Base-by-base conservation (phyloP, 164 flowering plant genomes). In the Piper longum region DNA sequence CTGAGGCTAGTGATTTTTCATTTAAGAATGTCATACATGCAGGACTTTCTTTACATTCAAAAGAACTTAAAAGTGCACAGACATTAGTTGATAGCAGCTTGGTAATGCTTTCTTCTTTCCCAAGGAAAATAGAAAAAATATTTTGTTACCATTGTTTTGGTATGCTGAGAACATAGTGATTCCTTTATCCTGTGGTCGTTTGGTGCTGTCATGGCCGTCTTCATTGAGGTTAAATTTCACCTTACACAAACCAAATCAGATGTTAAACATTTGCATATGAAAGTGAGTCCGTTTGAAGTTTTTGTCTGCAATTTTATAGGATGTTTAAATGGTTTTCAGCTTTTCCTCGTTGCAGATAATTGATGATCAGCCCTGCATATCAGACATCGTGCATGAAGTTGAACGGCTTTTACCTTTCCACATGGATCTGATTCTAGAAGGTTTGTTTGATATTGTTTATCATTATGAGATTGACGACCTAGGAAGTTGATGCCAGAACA, bases 381-480 rank as follows among this genome's bases (percentile, higher is more conserved):
- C 85, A 39, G 85, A 81, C 70, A 76, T 78, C 66, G 48, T 74
- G 54, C 96, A 88, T 79, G 84, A 88, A 66, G 86, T 92, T 71
- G 96, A 92, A 72, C 76, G 89, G 75, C 88, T 89, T 71, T 63
- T 86, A 42, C 96, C 96, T 41, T 79, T 88, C 60, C 70, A 76
- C 79, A 82, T 79, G 62, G 80, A 80, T 76, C 52, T 70, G 41
- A 71, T 57, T 41, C 61, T 70, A 40, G 88, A 80, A 80, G 89
- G 95, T 91, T 56, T 73, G 70, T 67, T 67, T 16, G 60, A 12
- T 4, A 56, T 19, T 26, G 11, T 57, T 40, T 57, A 26, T 4
- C 11, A 7, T 8, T 57, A 41, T 16, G 36, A 26, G 36, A 36
- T 19, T 6, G 14, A 36, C 4, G 1, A n/a, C n/a, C n/a, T 17